Evolutionary conservation across 495 filamentous ascomycete species (phyloP), one percentile per base, ranked within the genome.

Genomic region (Aspergillus heteromorphus): DNA sequence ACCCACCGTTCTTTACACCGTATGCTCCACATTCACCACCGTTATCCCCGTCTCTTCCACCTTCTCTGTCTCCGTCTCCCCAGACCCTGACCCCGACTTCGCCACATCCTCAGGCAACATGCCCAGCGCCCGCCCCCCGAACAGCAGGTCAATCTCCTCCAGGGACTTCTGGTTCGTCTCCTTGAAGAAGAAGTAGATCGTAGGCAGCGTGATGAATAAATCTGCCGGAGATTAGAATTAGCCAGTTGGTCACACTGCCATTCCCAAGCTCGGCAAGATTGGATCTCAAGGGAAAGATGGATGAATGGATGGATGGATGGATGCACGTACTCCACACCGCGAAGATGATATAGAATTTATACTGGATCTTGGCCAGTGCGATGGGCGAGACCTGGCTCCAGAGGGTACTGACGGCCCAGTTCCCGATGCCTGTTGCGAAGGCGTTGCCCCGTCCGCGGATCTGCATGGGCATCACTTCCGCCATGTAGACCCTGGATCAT

Each of bases 71-170:
- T 47, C 43, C 4, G 4, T 7, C 23, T 27, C 23, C 23, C 7
- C 4, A n/a, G n/a, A n/a, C n/a, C n/a, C 6, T 20, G 21, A 9
- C 49, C 30, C n/a, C 20, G 20, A n/a, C 43, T 65, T 65, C 45
- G 54, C 42, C 20, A 73, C 58, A 43, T 75, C 64, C 40, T 74
- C 68, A 1, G 73, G 71, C 45, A 77, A 57, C 0, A 64, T 65
- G 6, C 76, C 76, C 17, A 79, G 57, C 3, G 76, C 72, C 1
- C 75, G 60, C 41, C 74, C 74, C 0, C 74, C 79, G 64, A 83
- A 81, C 29, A 82, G 59, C 16, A 79, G 45, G 68, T 84, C 79
- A 54, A 83, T 82, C 50, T 81, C 79, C 54, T 84, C 81, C 1
- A 84, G 62, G 0, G 72, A 72, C 34, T 82, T 68, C 48, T 77